Conservation (phyloP, 2,329 filamentous ascomycete species). For the Cladorrhinum sp. region DNA sequence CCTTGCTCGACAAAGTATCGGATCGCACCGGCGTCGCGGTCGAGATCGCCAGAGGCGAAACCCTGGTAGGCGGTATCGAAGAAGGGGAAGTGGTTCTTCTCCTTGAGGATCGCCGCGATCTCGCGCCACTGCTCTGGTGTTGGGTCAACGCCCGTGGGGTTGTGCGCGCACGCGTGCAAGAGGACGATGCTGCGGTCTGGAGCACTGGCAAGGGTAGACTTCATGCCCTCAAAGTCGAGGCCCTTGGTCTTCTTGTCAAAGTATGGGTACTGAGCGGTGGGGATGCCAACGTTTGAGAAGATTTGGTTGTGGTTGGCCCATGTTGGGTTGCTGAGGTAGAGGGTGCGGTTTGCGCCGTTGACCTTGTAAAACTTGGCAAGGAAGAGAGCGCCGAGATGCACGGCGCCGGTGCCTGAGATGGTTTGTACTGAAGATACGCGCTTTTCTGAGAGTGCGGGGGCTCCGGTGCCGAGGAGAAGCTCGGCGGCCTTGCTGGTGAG, state of each 20-base stretch:
- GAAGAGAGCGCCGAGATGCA: conserved; percentile 92
- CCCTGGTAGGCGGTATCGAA: conserved; percentile 98
- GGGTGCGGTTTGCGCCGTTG: conserved; percentile 65
- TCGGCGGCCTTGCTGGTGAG: conserved; percentile 91
- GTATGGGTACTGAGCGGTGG: conserved; percentile 85
- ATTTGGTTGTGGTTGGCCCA: conserved; percentile 99
- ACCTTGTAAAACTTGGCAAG: conserved; percentile 83
- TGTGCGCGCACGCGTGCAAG: conserved; percentile 94
- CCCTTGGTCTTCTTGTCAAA: conserved; percentile 86
- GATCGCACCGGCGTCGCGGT: conserved; percentile 84
- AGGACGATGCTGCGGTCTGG: conserved; percentile 81
- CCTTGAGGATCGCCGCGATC: conserved; percentile 72
- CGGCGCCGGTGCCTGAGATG: conserved; percentile 93
- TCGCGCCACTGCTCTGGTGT: conserved; percentile 92
- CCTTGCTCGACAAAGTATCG: conserved; percentile 91
- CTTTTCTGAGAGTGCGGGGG: conserved; percentile 79
- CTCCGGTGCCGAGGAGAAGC: conserved; percentile 77
- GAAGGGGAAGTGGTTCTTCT: conserved; percentile 90
- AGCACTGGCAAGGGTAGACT: conserved; percentile 64
- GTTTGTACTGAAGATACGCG: conserved; percentile 82
- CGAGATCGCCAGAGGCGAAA: conserved; percentile 88
- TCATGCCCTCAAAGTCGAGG: conserved; percentile 89
- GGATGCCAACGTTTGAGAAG: conserved; percentile 83
- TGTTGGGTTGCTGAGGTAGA: conserved; percentile 92
- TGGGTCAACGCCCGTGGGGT: conserved; percentile 95